Conservation (phyloP, 305 asterid genomes). For the Solanum hybrid region DNA sequence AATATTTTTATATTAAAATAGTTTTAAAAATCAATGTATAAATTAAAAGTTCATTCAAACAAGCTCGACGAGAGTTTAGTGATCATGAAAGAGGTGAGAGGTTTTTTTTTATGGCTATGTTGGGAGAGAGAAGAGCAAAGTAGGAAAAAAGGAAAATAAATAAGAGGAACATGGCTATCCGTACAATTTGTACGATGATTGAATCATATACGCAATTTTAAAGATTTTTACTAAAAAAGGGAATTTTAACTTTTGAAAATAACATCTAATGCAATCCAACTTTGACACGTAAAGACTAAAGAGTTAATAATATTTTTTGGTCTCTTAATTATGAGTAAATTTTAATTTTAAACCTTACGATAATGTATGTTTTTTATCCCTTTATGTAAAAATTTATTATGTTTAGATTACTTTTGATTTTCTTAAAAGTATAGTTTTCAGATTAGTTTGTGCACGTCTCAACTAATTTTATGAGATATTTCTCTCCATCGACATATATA, state of each 20-base stretch:
- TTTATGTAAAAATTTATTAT: background rate
- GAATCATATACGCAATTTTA: background rate
- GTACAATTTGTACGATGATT: slow-evolving; percentile 12
- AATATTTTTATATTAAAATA: too few relatives aligned
- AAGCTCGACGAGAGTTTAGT: background rate
- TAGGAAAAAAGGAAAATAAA: background rate
- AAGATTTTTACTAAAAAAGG: background rate
- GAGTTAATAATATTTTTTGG: background rate
- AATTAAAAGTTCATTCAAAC: too few relatives aligned
- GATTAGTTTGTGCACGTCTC: accelerated
- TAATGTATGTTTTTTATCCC: background rate
- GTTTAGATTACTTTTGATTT: background rate
- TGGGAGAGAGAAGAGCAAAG: background rate
- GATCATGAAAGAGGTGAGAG: slow-evolving; percentile 5
- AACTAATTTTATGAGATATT: background rate
- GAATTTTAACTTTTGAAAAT: background rate
- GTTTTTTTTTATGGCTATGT: background rate
- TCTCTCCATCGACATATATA: background rate
- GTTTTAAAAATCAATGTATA: too few relatives aligned
- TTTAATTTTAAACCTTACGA: background rate
- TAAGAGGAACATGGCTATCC: slow-evolving; percentile 22
- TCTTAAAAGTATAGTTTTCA: background rate
- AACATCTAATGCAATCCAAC: background rate
- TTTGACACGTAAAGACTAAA: background rate
- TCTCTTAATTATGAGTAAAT: background rate